Evolutionary conservation across 1,139 yeast species (phyloP).

Genomic region (Lodderomyces theae): DNA sequence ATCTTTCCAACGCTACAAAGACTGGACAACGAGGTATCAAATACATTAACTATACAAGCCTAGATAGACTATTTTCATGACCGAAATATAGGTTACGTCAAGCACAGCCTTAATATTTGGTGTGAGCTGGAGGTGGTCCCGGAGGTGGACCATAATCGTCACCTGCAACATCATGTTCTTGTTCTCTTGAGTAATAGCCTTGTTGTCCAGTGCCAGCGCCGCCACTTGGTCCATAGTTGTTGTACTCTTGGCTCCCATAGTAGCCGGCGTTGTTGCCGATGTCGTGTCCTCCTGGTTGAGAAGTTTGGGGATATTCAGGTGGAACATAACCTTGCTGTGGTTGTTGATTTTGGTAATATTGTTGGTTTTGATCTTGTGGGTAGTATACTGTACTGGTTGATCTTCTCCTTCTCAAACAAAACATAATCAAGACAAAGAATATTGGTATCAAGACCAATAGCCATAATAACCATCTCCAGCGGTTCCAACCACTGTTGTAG

Average conservation of each 20-base stretch:
- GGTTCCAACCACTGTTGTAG: constrained; percentile 10
- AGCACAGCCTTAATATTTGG: too few species aligned
- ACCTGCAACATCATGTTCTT: neutral
- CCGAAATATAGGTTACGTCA: too few species aligned
- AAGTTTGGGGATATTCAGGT: constrained; percentile 9
- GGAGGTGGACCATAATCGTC: constrained; percentile 8
- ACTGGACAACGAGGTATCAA: too few species aligned
- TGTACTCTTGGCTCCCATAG: neutral
- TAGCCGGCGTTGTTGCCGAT: constrained; percentile 1
- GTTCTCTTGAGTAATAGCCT: constrained; percentile 1
- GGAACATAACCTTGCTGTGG: constrained; percentile 7
- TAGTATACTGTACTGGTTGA: constrained; percentile 3
- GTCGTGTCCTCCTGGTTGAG: constrained; percentile 6
- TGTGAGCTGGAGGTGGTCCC: constrained; percentile 13
- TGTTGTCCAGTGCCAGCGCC: constrained; percentile 5
- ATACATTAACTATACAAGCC: too few species aligned
- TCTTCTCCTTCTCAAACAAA: constrained; percentile 11
- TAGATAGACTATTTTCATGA: too few species aligned
- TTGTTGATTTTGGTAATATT: constrained; percentile 7
- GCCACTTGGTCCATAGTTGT: neutral
- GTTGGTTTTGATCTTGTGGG: constrained; percentile 7
- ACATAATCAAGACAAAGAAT: constrained; percentile 8
- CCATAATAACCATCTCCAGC: constrained; percentile 14
- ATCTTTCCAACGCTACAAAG: too few species aligned
- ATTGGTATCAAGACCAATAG: constrained; percentile 11